Conservation (phyloP, 306 rosid genomes). For the Spatholobus suberectus region DNA sequence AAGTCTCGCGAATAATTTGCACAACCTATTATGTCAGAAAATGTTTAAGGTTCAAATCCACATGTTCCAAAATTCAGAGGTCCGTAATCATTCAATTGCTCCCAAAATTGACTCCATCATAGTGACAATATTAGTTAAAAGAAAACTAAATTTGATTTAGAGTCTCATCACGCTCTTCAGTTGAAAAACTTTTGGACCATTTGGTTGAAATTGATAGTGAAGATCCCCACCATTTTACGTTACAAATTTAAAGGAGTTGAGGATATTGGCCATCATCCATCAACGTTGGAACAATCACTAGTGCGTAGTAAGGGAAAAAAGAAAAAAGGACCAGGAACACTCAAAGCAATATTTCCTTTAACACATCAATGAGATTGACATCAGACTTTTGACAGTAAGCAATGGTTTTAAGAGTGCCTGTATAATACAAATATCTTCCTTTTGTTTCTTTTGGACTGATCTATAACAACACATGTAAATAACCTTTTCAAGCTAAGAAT, state of each 20-base stretch:
- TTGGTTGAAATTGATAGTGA: neutral
- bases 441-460: slow-evolving; percentile 3
- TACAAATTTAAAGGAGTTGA: too few species aligned
- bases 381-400: neutral
- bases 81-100: neutral
- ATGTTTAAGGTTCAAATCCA: neutral
- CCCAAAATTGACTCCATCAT: neutral
- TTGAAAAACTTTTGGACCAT: neutral
- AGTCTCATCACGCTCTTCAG: neutral
- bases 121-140: neutral
- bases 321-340: neutral
- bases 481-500: slow-evolving; percentile 36
- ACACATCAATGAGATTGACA: neutral
- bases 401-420: neutral
- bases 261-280: too few species aligned
- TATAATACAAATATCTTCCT: slow-evolving; percentile 4
- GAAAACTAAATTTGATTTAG: neutral
- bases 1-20: neutral
- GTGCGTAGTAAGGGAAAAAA: too few species aligned
- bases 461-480: neutral
- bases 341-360: neutral
- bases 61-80: neutral
- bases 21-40: neutral
- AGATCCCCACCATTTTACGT: neutral
- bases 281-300: neutral